A percentile compares a stretch with the other conserved stretches of the same genome.
Conservation (phyloP, 805 yeast genomes). For the Cyberlindnera japonica region DNA sequence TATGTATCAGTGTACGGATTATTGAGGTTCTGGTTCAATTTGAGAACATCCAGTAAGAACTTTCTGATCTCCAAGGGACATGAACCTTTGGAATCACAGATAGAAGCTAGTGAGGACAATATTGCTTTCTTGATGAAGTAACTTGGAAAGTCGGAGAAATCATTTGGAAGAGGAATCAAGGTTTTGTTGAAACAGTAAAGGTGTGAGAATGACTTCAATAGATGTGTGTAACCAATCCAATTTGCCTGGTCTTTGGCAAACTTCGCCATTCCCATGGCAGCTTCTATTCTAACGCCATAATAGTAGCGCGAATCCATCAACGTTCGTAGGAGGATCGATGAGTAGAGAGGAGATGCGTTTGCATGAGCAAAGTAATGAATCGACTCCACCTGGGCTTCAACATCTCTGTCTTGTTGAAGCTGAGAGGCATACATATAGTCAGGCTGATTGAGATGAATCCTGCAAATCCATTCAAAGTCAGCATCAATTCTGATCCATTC, state of each 20-base stretch:
- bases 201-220: slow-evolving; percentile 63
- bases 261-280: slow-evolving; percentile 74
- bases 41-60: slow-evolving; percentile 64
- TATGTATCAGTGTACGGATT: slow-evolving; percentile 72
- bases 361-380: slow-evolving; percentile 63
- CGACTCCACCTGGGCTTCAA: slow-evolving; percentile 91
- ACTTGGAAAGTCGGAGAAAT: slow-evolving; percentile 66
- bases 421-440: slow-evolving; percentile 95
- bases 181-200: slow-evolving; percentile 70
- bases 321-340: slow-evolving; percentile 75
- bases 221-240: slow-evolving; percentile 71
- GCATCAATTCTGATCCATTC: slow-evolving; percentile 99
- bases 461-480: slow-evolving; percentile 95
- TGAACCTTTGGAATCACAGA: slow-evolving; percentile 60
- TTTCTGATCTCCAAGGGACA: slow-evolving; percentile 56
- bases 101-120: slow-evolving; percentile 54
- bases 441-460: slow-evolving; percentile 76
- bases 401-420: slow-evolving; percentile 90
- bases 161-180: slow-evolving; percentile 72
- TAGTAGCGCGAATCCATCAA: slow-evolving; percentile 80
- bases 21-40: slow-evolving; percentile 81
- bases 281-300: slow-evolving; percentile 85
- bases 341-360: slow-evolving; percentile 60
- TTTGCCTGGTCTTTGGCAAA: slow-evolving; percentile 56
- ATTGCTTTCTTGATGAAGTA: slow-evolving; percentile 71